Evolutionary conservation across 805 yeast species (phyloP).

Genomic region (Hanseniaspora thailandica): DNA sequence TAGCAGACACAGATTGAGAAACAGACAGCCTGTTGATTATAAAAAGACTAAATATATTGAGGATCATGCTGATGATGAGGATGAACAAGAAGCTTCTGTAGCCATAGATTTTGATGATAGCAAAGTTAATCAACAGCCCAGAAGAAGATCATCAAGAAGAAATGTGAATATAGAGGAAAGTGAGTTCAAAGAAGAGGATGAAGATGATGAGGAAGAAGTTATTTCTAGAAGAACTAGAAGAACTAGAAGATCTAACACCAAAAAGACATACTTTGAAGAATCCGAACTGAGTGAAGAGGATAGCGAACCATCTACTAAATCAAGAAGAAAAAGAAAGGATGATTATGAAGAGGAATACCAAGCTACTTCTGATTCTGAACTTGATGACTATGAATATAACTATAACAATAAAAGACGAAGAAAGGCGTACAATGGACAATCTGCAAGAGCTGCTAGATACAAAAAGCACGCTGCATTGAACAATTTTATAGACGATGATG

Average conservation of each 20-base stretch:
- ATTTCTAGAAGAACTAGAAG: background rate
- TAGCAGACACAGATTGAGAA: conserved; percentile 32
- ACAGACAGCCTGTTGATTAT: conserved; percentile 32
- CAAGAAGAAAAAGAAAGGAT: conserved; percentile 13
- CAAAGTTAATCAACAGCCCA: background rate
- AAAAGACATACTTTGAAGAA: background rate
- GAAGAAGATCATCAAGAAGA: conserved; percentile 6
- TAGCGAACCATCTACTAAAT: background rate
- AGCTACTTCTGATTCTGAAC: conserved; percentile 8
- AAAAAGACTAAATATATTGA: conserved; percentile 15
- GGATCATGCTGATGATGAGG: conserved; percentile 16
- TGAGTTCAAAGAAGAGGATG: conserved; percentile 14
- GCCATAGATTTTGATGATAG: background rate
- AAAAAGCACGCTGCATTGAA: conserved; percentile 16
- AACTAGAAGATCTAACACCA: background rate
- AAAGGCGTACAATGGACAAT: conserved; percentile 13
- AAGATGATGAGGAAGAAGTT: conserved; percentile 21
- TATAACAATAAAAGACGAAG: conserved; percentile 16
- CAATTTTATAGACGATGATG: conserved; percentile 27
- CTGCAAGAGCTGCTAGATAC: conserved; percentile 1
- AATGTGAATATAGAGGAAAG: conserved; percentile 12
- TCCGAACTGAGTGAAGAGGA: background rate
- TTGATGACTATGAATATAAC: conserved; percentile 16
- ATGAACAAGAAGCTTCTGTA: too few species aligned
- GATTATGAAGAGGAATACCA: conserved; percentile 18